These are phyloP conservation scores for Eutypella sp. DNA, from an alignment of 2,329 filamentous ascomycete species.

Conservation along the genomic window DNA sequence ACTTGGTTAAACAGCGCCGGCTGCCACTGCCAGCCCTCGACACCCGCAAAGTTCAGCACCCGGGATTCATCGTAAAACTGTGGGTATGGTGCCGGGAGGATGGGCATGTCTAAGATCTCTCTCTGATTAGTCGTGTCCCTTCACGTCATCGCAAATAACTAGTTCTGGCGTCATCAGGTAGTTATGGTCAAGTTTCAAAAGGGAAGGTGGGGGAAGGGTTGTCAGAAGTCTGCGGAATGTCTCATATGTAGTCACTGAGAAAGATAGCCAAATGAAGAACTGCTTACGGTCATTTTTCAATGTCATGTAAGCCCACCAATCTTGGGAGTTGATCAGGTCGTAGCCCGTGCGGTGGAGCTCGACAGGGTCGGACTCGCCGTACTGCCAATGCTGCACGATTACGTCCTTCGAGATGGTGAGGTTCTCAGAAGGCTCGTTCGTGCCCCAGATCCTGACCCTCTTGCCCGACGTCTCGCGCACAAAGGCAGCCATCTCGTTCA, in stretches of 20 bases:
- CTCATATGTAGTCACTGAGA: too few relatives aligned
- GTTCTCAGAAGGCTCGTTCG: slow-evolving; percentile 36
- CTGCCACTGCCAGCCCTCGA: slow-evolving; percentile 39
- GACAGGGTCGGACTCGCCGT: slow-evolving; percentile 41
- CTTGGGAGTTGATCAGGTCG: slow-evolving; percentile 39
- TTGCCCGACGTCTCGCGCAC: slow-evolving; percentile 35
- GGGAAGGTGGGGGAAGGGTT: too few relatives aligned
- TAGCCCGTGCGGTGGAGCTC: slow-evolving; percentile 33
- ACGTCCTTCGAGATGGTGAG: slow-evolving; percentile 34
- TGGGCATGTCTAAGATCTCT: slow-evolving; percentile 31
- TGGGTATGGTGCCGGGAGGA: slow-evolving; percentile 39
- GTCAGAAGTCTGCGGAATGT: too few relatives aligned
- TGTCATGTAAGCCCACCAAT: slow-evolving; percentile 51
- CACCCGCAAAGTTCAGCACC: slow-evolving; percentile 38
- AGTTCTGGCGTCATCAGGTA: not conserved
- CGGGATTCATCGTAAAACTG: slow-evolving; percentile 42
- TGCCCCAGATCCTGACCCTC: slow-evolving; percentile 49
- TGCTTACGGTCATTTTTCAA: slow-evolving; percentile 44
- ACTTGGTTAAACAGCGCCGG: slow-evolving; percentile 39
- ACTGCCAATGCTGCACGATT: slow-evolving; percentile 44
- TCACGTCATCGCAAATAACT: not conserved
- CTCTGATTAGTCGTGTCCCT: not conserved
- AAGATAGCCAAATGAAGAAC: too few relatives aligned
- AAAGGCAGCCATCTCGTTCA: slow-evolving; percentile 44
- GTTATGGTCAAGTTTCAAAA: slow-evolving; percentile 46